Conservation (phyloP, 2,329 filamentous ascomycete genomes). For the Onygenales sp. region DNA sequence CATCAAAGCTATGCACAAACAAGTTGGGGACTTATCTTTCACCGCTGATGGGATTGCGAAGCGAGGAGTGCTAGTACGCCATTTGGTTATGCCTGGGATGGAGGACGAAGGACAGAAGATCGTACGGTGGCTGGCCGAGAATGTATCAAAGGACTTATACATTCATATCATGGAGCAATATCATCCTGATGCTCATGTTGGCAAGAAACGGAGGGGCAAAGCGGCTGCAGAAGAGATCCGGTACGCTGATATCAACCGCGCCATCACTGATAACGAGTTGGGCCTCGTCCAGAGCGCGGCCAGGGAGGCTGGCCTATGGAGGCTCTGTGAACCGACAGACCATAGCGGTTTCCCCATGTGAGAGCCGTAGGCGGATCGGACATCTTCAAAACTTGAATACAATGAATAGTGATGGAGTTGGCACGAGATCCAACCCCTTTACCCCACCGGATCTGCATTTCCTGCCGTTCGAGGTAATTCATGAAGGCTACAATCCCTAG, state of each 20-base stretch:
- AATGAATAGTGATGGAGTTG: too few relatives aligned
- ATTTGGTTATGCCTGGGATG: conserved; percentile 77
- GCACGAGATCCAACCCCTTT: too few relatives aligned
- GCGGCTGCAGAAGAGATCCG: conserved; percentile 40
- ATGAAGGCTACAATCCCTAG: too few relatives aligned
- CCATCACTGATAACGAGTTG: conserved; percentile 56
- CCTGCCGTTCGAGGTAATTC: too few relatives aligned
- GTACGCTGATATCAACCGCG: conserved; percentile 72
- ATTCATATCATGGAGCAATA: conserved; percentile 89
- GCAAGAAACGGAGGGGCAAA: conserved; percentile 47
- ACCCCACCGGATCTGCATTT: too few relatives aligned
- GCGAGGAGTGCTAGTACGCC: conserved; percentile 63
- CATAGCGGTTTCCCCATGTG: conserved; percentile 46
- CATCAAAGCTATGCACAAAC: conserved; percentile 67
- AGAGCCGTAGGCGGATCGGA: conserved; percentile 1
- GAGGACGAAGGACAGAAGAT: conserved; percentile 65
- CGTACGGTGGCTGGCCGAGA: conserved; percentile 63
- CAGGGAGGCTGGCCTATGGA: conserved; percentile 63
- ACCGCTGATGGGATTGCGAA: conserved; percentile 73
- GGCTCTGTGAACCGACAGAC: conserved; percentile 59
- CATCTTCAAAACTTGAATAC: too few relatives aligned
- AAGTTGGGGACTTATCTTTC: conserved; percentile 77
- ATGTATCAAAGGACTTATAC: conserved; percentile 66
- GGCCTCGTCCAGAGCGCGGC: conserved; percentile 58
- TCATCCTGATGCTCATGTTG: conserved; percentile 69